phyloP scores from a whole-genome alignment of 2,329 filamentous ascomycete species.

The Talaromyces sp. region DNA sequence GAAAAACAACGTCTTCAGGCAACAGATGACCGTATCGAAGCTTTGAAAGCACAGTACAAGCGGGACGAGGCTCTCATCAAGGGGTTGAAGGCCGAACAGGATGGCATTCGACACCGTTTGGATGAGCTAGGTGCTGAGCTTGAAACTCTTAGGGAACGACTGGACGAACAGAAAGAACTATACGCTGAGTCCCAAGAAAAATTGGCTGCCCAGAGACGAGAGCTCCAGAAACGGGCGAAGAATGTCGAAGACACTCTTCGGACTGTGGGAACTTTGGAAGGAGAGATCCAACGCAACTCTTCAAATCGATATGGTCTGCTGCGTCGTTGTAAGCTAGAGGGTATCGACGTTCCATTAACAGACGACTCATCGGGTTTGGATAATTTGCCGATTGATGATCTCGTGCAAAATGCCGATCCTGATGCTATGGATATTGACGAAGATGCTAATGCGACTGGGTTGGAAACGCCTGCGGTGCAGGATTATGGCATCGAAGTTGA shows the following conservation, averaged over 20 bases:
- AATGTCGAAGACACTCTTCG: constrained; percentile 73
- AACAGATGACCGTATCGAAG: constrained; percentile 63
- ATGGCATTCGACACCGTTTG: constrained; percentile 67
- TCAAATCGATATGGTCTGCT: constrained; percentile 78
- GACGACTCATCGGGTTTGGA: constrained; percentile 68
- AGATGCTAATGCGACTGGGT: constrained; percentile 44
- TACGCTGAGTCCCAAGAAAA: constrained; percentile 66
- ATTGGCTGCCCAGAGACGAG: constrained; percentile 70
- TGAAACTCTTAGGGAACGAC: constrained; percentile 65
- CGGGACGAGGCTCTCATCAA: constrained; percentile 65
- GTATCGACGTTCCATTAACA: constrained; percentile 76
- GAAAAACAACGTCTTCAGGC: constrained; percentile 68
- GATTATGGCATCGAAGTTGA: constrained; percentile 90
- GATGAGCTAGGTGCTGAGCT: constrained; percentile 70
- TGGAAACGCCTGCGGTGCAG: constrained; percentile 62
- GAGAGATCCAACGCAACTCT: constrained; percentile 78
- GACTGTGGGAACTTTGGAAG: constrained; percentile 73
- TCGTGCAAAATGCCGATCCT: constrained; percentile 65
- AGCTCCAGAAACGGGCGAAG: constrained; percentile 78
- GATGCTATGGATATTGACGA: constrained; percentile 94
- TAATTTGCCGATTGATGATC: constrained; percentile 79
- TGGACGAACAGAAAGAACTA: constrained; percentile 64
- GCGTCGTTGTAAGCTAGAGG: constrained; percentile 86
- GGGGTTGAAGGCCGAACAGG: constrained; percentile 66
- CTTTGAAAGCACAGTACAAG: constrained; percentile 61